phyloP scores from a whole-genome alignment of 2,329 filamentous ascomycete species.

The Dryadomyces quercivorus region DNA sequence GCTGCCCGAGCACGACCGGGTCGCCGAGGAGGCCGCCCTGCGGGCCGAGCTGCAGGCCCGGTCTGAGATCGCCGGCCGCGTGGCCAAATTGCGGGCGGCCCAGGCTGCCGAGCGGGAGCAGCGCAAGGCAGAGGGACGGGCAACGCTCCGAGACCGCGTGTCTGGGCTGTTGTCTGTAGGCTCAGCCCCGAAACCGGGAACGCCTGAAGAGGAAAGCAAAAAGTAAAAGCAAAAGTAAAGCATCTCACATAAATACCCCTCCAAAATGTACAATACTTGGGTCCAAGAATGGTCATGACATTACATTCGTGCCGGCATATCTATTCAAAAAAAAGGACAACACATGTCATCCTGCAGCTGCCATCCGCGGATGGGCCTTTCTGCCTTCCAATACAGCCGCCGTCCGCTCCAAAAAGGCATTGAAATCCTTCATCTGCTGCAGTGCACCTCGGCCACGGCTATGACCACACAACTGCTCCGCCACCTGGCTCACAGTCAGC shows the following conservation, averaged over 20 bases:
- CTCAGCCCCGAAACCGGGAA: background rate
- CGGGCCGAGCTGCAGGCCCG: slow-evolving; percentile 50
- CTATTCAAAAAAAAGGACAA: background rate
- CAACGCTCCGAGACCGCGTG: slow-evolving; percentile 29
- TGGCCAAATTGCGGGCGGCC: slow-evolving; percentile 43
- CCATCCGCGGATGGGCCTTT: background rate
- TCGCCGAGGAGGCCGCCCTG: slow-evolving; percentile 51
- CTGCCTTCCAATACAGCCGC: slow-evolving; percentile 39
- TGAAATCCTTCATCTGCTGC: slow-evolving; percentile 47
- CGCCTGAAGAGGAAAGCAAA: background rate
- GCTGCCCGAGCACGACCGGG: slow-evolving; percentile 43
- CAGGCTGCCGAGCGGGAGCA: slow-evolving; percentile 40
- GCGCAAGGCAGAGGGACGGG: slow-evolving; percentile 43
- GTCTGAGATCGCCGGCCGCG: slow-evolving; percentile 41
- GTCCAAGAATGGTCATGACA: background rate
- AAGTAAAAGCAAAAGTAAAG: background rate
- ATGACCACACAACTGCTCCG: slow-evolving; percentile 37
- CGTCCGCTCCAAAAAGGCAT: slow-evolving; percentile 49
- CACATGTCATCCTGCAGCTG: background rate
- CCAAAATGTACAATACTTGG: background rate
- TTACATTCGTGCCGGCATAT: background rate
- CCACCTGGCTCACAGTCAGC: slow-evolving; percentile 40
- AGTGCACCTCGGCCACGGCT: slow-evolving; percentile 36
- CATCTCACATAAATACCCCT: background rate
- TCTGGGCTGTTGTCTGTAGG: slow-evolving; percentile 16